Conservation (phyloP, 176 grass and related monocot genomes). For the Rhynchospora breviuscula region DNA sequence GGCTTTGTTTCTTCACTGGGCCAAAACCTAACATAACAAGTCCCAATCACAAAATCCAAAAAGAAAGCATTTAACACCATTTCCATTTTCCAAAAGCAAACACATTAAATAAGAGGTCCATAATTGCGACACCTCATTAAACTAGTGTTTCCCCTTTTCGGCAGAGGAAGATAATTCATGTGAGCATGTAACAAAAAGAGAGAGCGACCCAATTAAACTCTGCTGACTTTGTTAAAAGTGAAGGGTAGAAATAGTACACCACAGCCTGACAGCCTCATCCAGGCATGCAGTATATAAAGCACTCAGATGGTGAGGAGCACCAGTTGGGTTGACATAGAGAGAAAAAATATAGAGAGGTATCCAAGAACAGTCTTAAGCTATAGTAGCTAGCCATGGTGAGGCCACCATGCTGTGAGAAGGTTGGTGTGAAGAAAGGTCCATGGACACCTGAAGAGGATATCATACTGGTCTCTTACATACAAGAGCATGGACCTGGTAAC, state of each 20-base stretch:
- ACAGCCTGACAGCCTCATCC: not conserved
- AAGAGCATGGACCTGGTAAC: constrained; percentile 81
- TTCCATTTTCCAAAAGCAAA: not conserved
- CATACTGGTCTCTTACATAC: constrained; percentile 82
- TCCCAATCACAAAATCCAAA: not conserved
- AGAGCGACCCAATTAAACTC: constrained; percentile 16
- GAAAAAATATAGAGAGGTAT: not conserved
- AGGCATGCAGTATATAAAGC: constrained; percentile 20
- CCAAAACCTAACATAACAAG: not conserved
- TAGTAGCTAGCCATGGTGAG: constrained; percentile 53
- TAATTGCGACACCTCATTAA: constrained; percentile 17
- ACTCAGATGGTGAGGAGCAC: not conserved
- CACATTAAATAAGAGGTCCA: constrained; percentile 24
- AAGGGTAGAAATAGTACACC: constrained; percentile 8
- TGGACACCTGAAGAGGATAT: constrained; percentile 97
- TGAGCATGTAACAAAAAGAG: constrained; percentile 27
- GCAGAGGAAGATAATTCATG: constrained; percentile 27
- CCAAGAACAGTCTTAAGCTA: not conserved
- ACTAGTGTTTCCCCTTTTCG: constrained; percentile 8
- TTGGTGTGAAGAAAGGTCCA: constrained; percentile 85
- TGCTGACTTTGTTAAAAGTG: constrained; percentile 26
- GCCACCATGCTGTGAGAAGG: constrained; percentile 84
- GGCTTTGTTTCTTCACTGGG: not conserved
- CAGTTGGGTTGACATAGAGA: constrained; percentile 7
- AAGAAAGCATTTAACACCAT: not conserved